Percentiles rank a stretch among this genome's conserved stretches.
phyloP scores from a whole-genome alignment of 164 flowering plant species.

The Hamamelis virginiana region DNA sequence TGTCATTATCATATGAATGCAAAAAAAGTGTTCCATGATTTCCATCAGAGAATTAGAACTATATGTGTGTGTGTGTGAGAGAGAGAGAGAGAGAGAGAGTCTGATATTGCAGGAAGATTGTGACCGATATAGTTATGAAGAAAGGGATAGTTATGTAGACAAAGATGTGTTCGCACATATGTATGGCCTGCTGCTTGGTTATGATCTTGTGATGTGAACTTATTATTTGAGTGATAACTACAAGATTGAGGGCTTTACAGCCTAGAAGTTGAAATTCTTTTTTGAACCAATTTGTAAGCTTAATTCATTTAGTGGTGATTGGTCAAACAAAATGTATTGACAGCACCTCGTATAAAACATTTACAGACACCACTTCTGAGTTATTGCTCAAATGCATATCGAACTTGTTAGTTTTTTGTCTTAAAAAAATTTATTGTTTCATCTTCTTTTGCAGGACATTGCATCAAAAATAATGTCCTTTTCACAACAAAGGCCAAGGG shows the following conservation, averaged over 20 bases:
- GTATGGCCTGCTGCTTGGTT: too few relatives aligned
- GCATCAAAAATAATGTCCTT: constrained; percentile 54
- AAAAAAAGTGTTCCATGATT: too few relatives aligned
- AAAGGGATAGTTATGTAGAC: background rate
- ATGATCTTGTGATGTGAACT: background rate
- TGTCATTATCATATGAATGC: too few relatives aligned
- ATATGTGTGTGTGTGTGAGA: too few relatives aligned
- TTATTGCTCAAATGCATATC: background rate
- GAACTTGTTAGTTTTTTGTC: too few relatives aligned
- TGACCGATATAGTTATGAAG: background rate
- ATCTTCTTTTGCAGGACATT: constrained; percentile 42
- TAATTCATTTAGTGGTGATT: background rate
- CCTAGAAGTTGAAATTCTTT: too few relatives aligned
- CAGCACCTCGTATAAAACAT: background rate
- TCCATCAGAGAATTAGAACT: too few relatives aligned
- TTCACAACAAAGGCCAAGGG: constrained; percentile 65
- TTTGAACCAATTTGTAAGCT: background rate
- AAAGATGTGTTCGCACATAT: background rate
- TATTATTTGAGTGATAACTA: background rate
- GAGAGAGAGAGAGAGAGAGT: too few relatives aligned
- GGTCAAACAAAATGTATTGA: background rate
- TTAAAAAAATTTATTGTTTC: too few relatives aligned
- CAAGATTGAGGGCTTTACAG: background rate
- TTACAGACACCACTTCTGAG: background rate
- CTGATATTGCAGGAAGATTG: too few relatives aligned